Evolutionary conservation across 495 filamentous ascomycete genomes (phyloP).

Genomic region (Sphaerosporella brunnea): DNA sequence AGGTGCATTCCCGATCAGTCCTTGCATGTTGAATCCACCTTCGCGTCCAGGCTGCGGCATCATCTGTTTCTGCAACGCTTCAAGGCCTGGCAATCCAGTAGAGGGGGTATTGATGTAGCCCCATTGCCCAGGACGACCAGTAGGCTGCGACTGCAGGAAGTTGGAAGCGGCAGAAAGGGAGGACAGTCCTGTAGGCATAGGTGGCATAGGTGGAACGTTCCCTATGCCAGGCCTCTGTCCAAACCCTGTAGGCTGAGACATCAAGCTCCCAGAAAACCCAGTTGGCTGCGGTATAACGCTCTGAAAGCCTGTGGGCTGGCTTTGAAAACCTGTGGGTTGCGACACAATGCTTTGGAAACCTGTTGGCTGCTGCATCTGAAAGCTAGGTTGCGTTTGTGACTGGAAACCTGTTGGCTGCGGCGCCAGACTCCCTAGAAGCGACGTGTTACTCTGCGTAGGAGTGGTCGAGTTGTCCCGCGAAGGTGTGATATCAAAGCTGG

Average conservation of each 20-base stretch:
- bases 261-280: constrained; percentile 11
- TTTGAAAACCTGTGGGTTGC: constrained; percentile 28
- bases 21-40: constrained; percentile 73
- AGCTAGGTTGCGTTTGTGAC: constrained; percentile 29
- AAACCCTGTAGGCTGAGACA: constrained; percentile 38
- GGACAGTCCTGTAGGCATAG: constrained; percentile 46
- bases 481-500: constrained; percentile 48
- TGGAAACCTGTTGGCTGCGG: constrained; percentile 35
- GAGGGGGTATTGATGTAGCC: constrained; percentile 88
- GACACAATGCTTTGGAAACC: constrained; percentile 30
- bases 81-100: constrained; percentile 79
- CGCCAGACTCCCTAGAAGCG: constrained; percentile 24
- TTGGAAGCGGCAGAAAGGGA: constrained; percentile 41
- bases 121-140: constrained; percentile 91
- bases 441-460: constrained; percentile 18
- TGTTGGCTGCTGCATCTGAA: constrained; percentile 30
- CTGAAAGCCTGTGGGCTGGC: constrained; percentile 23
- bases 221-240: constrained; percentile 10
- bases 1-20: constrained; percentile 78
- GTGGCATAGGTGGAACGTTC: constrained; percentile 69
- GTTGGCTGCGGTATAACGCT: constrained; percentile 13
- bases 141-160: constrained; percentile 74
- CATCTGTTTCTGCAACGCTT: constrained; percentile 83
- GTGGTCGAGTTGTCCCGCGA: constrained; percentile 11
- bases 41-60: constrained; percentile 95